Base-by-base conservation (phyloP, 73 alveolate genomes). In the Tetrahymena malaccensis region DNA sequence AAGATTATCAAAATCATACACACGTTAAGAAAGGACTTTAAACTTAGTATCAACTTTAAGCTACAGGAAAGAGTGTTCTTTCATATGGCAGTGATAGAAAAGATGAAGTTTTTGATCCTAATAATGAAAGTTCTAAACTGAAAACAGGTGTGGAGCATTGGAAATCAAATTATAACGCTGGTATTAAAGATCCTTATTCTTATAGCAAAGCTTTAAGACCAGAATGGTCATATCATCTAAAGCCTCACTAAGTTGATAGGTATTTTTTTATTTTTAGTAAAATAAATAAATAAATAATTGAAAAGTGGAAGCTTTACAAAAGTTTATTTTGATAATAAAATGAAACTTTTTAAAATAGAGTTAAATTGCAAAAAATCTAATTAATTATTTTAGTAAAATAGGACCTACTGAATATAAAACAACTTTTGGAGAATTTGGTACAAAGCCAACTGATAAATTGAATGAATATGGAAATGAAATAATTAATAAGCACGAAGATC, bases 401-500 rank as follows among this genome's bases (percentile, higher is more conserved):
- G 97, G 97, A 55, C 97, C 97, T 4, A 35, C 97, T 34, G 97
- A 95, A 57, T 95, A 95, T 89, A 95, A 95, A 93, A 95, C 93
- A 34, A 44, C 93, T 5, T 95, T 43, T 85, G 97, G 97, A 50
- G 85, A 95, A 44, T 55, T 95, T 33, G 97, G 97, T 5, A 94
- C 93, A 35, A 55, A 95, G 38, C 97, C 97, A 17, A 85, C 95
- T 25, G 97, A 93, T 17, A 95, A 93, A 95, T 85, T 95, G 57
- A 57, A 95, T 95, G 43, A 94, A 94, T 84, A 85, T 85, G 96
- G 94, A 50, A 93, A 19, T 25, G 84, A 89, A 43, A 44, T 50
- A 85, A 94, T 94, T n/a, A 95, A 94, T 85, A 25, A 55, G 25
- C 94, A 85, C 35, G 97, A 95, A 34, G 95, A 85, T 70, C 89